A percentile compares a stretch with the other conserved stretches of the same genome.
phyloP scores from a whole-genome alignment of 306 rosid species.

The Casuarina equisetifolia region DNA sequence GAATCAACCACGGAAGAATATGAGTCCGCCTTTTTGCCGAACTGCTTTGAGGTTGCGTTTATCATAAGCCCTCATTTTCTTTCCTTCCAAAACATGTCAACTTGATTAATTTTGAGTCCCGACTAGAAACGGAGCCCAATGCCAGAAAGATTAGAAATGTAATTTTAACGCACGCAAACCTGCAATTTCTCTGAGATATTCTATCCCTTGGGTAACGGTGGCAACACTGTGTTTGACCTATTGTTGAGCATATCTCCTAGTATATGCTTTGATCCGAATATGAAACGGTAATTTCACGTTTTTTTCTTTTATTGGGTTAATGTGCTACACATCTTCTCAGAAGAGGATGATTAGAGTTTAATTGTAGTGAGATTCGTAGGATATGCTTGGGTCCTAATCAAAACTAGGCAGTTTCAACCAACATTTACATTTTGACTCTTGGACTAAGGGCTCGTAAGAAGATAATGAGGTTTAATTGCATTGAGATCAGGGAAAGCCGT shows the following conservation, averaged over 20 bases:
- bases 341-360: background rate
- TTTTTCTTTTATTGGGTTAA: background rate
- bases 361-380: background rate
- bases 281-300: background rate
- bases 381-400: background rate
- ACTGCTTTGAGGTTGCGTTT: background rate
- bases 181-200: too few relatives aligned
- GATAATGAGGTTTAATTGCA: background rate
- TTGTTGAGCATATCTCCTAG: background rate
- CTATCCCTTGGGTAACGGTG: too few relatives aligned
- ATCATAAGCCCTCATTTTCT: background rate
- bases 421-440: too few relatives aligned
- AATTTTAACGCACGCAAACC: too few relatives aligned
- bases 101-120: too few relatives aligned
- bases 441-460: background rate
- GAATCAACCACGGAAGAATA: conserved; percentile 9
- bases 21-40: too few relatives aligned
- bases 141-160: too few relatives aligned
- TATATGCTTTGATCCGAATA: background rate
- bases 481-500: background rate
- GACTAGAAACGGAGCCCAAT: too few relatives aligned
- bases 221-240: too few relatives aligned
- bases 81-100: background rate
- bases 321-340: background rate
- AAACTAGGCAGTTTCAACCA: too few relatives aligned